Base-by-base conservation (phyloP, 2,329 filamentous ascomycete genomes). In the Sphaerulina musiva region DNA sequence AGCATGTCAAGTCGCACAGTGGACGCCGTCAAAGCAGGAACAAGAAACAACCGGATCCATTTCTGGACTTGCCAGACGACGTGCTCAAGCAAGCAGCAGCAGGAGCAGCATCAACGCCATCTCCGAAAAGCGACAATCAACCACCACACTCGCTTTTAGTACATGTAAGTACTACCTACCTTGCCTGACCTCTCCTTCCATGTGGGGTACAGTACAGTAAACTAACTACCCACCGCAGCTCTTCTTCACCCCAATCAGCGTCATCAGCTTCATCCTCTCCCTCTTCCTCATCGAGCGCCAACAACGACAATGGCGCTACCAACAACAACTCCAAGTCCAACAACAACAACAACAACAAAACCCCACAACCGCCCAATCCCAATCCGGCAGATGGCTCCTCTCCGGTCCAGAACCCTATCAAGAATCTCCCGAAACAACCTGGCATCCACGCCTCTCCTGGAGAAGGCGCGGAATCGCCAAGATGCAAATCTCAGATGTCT, bases 221-320 rank as follows among this genome's bases (percentile, higher is more conserved):
- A 20, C 20, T 20, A 4, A 1, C 20, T 20, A 20, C 20, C 20
- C 3, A 20, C 20, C 26, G 6, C 29, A 70, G 67, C 58, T 70
- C 45, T 57, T 87, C 61, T 74, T 85, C 70, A 84, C 82, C 0
- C 83, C 85, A 6, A 61, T 87, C 57, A 76, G 82, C 59, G 80
- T 86, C 66, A 73, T 81, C 48, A 79, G 81, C 20, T 86, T 87
- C 70, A 68, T 88, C 41, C 44, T 86, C 59, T 86, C 84, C 1
- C 78, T 87, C 44, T 76, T 78, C 65, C 69, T 85, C 48, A 77
- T 87, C 42, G 83, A 87, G 71, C 72, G 77, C 48, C 75, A 75
- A 54, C 81, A 76, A 70, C 80, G 63, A 64, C 74, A 64, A 65
- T 75, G 68, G 75, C 82, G 69, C 31, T 62, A 69, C 55, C 64